These are phyloP conservation scores for Exophiala viscosa DNA, from an alignment of 2,329 filamentous ascomycete genomes.

Conservation along the genomic window DNA sequence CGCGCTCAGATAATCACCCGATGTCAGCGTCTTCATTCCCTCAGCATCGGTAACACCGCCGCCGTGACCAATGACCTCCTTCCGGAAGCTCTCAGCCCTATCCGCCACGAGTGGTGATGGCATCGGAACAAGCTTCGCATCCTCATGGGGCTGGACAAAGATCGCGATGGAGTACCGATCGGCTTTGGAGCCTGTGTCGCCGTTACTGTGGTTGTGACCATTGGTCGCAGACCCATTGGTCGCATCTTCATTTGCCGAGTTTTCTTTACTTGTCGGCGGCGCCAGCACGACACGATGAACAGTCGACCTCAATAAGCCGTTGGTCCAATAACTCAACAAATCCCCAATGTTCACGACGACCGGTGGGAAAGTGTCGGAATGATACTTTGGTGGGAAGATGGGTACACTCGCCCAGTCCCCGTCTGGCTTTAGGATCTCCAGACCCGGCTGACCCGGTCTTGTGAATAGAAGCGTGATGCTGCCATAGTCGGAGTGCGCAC, in stretches of 20 bases:
- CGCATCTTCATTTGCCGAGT: neutral
- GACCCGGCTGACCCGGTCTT: slow-evolving; percentile 73
- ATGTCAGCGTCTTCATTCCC: slow-evolving; percentile 46
- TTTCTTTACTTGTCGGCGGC: slow-evolving; percentile 33
- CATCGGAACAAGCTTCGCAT: slow-evolving; percentile 51
- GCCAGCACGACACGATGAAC: slow-evolving; percentile 81
- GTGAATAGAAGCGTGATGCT: slow-evolving; percentile 73
- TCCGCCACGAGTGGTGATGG: slow-evolving; percentile 50
- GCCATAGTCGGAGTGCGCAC: slow-evolving; percentile 35
- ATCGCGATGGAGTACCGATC: slow-evolving; percentile 59
- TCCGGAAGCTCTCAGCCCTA: slow-evolving; percentile 29
- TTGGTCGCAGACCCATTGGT: neutral
- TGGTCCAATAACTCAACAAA: slow-evolving; percentile 80
- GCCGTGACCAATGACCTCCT: slow-evolving; percentile 41
- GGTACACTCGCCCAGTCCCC: slow-evolving; percentile 62
- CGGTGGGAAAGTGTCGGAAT: slow-evolving; percentile 53
- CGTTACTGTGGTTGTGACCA: neutral
- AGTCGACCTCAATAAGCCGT: slow-evolving; percentile 78
- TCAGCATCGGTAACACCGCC: slow-evolving; percentile 34
- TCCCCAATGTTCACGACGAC: slow-evolving; percentile 72
- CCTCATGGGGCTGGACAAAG: slow-evolving; percentile 61
- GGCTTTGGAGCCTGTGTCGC: slow-evolving; percentile 24
- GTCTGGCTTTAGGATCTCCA: slow-evolving; percentile 71
- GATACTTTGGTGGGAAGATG: slow-evolving; percentile 56
- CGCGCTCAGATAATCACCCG: slow-evolving; percentile 55